Evolutionary conservation across 2,329 filamentous ascomycete genomes (phyloP).

Genomic region (Sclerotinia nivalis): DNA sequence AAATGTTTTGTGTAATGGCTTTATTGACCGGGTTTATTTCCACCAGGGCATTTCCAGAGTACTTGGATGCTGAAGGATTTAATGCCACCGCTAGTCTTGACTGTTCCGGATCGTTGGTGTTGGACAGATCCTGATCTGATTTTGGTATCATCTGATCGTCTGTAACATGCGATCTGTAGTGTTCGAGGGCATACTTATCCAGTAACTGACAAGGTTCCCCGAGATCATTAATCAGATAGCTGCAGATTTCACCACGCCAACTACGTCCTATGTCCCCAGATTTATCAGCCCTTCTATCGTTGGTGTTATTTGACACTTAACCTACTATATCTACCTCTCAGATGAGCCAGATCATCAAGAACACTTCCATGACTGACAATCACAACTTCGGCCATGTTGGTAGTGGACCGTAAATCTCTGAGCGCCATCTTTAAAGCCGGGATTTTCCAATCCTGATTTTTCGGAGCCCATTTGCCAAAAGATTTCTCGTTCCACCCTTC

Average conservation of each 20-base stretch:
- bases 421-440: not conserved
- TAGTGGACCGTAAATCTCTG: not conserved
- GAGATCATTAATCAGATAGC: not conserved
- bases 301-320: not conserved
- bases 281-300: not conserved
- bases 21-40: not conserved
- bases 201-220: not conserved
- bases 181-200: not conserved
- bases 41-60: not conserved
- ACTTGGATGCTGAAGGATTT: not conserved
- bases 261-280: not conserved
- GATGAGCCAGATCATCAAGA: not conserved
- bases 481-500: not conserved
- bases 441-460: not conserved
- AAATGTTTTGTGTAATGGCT: not conserved
- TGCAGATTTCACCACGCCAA: not conserved
- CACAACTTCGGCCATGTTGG: not conserved
- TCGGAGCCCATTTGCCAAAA: not conserved
- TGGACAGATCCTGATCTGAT: not conserved
- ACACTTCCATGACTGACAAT: constrained; percentile 5
- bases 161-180: not conserved
- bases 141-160: not conserved
- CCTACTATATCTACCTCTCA: not conserved
- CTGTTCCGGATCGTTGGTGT: not conserved
- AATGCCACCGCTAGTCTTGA: not conserved